Evolutionary conservation across 805 yeast species (phyloP), one percentile per base, ranked within the genome.

Genomic region (Ogataea ganodermae): DNA sequence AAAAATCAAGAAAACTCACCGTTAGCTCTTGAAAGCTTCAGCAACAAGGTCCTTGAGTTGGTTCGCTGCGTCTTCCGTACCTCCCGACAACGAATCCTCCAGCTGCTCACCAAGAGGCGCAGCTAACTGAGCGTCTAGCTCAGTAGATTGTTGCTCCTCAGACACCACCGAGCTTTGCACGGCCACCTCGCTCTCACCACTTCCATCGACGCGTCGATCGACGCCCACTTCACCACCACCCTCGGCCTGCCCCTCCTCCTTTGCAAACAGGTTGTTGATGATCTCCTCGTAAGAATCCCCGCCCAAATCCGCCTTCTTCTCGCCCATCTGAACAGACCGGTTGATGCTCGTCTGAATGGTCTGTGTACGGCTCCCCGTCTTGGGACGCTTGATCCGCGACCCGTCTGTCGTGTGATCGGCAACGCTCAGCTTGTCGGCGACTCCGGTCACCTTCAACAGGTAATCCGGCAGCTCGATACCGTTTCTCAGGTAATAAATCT

Each of bases 361-460:
- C 14, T 50, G 50, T 26, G 48, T 46, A 17, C 59, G 45, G 31
- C 35, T 30, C 1, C 61, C 63, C 6, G 58, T 50, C 44, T 53
- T 59, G 9, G 63, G 63, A 32, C 63, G 42, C 27, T 48, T 52
- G 1, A 57, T 50, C 14, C 40, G 43, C 21, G 49, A 45, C 0
- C 55, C 18, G 13, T 49, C 44, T 12, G 44, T 33, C 9, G 28
- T 35, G 27, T 46, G 27, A 22, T 53, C 55, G 23, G 49, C 48
- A 16, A 42, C 22, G 38, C 32, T 37, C 14, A 39, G 32, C 30
- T 59, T 55, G 16, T 83, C 89, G 37, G 83, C 60, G 54, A 84
- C 96, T 38, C 98, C 98, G 1, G 98, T 92, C 17, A 92, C 98
- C 52, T 85, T 83, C 45, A 73, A 73, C 50, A 94, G 70, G 59